phyloP scores from a whole-genome alignment of 331 rosid species.

The Rhamnella rubrinervis region DNA sequence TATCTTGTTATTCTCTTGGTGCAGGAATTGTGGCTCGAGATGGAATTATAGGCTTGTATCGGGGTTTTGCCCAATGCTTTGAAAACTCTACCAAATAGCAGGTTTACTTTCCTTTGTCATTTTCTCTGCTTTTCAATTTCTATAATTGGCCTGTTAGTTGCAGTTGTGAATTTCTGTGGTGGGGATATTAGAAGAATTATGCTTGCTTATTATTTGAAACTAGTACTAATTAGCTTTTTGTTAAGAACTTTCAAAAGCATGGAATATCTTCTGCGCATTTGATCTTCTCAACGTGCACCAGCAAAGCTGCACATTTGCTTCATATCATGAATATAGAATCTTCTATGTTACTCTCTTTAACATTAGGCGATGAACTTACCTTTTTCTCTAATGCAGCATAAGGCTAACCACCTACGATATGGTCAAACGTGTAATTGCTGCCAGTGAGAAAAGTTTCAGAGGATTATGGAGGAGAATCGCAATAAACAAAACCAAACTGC shows the following conservation, averaged over 20 bases:
- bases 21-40: constrained; percentile 75
- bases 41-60: constrained; percentile 77
- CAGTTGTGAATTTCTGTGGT: background rate
- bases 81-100: constrained; percentile 83
- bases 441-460: constrained; percentile 66
- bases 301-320: background rate
- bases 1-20: constrained; percentile 18
- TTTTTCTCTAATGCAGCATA: constrained; percentile 53
- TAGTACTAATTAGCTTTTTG: too few relatives aligned
- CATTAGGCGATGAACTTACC: constrained; percentile 11
- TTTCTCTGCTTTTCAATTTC: background rate
- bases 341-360: background rate
- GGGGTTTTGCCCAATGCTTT: constrained; percentile 92
- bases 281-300: background rate
- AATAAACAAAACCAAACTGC: constrained; percentile 32
- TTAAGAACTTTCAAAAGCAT: too few relatives aligned
- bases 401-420: constrained; percentile 82
- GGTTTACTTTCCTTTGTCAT: constrained; percentile 37
- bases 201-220: background rate
- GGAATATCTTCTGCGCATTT: background rate
- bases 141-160: background rate
- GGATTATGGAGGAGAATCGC: constrained; percentile 65
- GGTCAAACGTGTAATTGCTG: constrained; percentile 58
- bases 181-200: background rate
- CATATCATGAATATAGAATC: background rate